Conservation (phyloP, 2,329 filamentous ascomycete species). For the Dendrostoma leiphaemia region DNA sequence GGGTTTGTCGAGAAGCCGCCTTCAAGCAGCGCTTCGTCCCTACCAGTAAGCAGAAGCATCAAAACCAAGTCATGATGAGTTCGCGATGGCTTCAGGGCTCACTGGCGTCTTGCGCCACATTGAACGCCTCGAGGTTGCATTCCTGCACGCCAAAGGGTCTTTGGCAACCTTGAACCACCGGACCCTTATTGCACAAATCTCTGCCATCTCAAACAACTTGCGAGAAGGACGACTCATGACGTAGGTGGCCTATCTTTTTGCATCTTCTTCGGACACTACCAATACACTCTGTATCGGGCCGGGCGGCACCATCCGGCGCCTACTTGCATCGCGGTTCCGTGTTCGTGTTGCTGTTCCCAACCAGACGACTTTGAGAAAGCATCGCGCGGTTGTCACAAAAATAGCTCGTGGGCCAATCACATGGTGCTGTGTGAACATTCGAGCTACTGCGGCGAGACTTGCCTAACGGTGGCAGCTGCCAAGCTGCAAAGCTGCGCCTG, state of each 20-base stretch:
- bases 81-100: neutral
- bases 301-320: neutral
- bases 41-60: neutral
- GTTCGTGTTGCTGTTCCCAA: too few relatives aligned
- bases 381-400: too few relatives aligned
- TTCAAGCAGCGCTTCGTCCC: neutral
- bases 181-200: neutral
- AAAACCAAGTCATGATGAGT: neutral
- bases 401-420: neutral
- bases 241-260: neutral
- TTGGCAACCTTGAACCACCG: neutral
- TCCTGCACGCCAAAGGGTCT: neutral
- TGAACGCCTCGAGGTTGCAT: neutral
- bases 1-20: too few relatives aligned
- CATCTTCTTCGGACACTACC: neutral
- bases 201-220: neutral
- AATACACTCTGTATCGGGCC: neutral
- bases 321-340: neutral
- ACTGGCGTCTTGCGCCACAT: neutral
- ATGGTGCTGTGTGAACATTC: too few relatives aligned
- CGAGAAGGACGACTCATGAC: neutral
- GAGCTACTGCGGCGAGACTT: too few relatives aligned
- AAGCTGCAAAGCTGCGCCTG: too few relatives aligned
- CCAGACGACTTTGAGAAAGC: neutral
- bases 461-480: too few relatives aligned